Percentiles rank a stretch among this genome's conserved stretches.
Conservation (phyloP, 2,329 filamentous ascomycete species). For the Neodidymelliopsis sp. region DNA sequence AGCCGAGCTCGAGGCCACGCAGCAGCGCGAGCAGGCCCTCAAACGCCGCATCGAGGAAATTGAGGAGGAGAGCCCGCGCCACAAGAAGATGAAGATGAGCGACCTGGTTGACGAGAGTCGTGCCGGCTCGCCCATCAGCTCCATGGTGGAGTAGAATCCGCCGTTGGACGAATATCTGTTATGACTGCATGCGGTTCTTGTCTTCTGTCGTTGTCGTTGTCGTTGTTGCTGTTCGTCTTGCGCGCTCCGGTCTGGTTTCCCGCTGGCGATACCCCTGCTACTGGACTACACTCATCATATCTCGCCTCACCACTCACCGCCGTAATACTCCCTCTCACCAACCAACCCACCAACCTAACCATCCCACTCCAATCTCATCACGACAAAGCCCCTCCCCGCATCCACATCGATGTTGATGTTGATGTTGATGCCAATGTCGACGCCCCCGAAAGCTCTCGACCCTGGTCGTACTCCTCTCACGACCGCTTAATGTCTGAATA, state of each 20-base stretch:
- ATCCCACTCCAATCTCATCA: background rate
- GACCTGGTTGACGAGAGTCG: slow-evolving; percentile 60
- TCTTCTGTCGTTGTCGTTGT: too few relatives aligned
- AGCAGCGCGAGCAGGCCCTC: slow-evolving; percentile 79
- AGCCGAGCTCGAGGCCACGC: slow-evolving; percentile 73
- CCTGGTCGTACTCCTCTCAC: slow-evolving; percentile 34
- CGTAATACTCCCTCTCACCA: background rate
- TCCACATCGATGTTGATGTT: too few relatives aligned
- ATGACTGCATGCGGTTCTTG: slow-evolving; percentile 26
- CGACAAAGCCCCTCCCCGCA: slow-evolving; percentile 1
- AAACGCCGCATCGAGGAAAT: slow-evolving; percentile 80
- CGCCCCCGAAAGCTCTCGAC: slow-evolving; percentile 28
- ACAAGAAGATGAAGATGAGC: slow-evolving; percentile 65
- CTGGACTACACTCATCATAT: background rate
- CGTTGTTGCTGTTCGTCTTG: slow-evolving; percentile 20
- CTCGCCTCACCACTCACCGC: background rate
- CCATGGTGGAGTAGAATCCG: slow-evolving; percentile 37
- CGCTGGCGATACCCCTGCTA: slow-evolving; percentile 15
- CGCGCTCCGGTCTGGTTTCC: slow-evolving; percentile 6
- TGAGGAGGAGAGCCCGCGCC: slow-evolving; percentile 55
- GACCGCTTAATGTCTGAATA: slow-evolving; percentile 49
- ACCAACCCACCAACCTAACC: too few relatives aligned
- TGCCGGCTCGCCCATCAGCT: slow-evolving; percentile 44
- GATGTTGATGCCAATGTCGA: slow-evolving; percentile 31
- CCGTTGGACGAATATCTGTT: slow-evolving; percentile 5